phyloP scores from a whole-genome alignment of 352 stramenopile genomes.

The Phytophthora pini region DNA sequence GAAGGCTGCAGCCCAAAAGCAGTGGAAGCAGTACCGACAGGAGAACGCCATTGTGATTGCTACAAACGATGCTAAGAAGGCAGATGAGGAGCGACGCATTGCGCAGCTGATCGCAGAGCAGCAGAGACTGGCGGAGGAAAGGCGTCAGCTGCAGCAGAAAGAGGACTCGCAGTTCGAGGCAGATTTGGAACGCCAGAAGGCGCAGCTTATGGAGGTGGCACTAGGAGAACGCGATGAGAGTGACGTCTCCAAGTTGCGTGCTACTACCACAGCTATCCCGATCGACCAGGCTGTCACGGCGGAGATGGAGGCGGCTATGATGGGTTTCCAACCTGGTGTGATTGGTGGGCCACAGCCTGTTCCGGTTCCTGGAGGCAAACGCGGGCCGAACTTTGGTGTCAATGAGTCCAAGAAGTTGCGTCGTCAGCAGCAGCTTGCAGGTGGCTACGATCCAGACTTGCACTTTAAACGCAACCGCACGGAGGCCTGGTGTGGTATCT shows the following conservation, averaged over 20 bases:
- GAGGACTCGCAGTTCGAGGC: conserved; percentile 85
- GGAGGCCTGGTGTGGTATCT: conserved; percentile 82
- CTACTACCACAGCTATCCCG: conserved; percentile 81
- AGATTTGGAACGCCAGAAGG: conserved; percentile 81
- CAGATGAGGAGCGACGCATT: conserved; percentile 88
- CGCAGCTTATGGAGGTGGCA: conserved; percentile 87
- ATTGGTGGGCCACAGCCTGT: conserved; percentile 77
- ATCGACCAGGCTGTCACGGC: conserved; percentile 89
- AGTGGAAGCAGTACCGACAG: conserved; percentile 88
- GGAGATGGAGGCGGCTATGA: conserved; percentile 91
- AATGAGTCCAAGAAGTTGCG: conserved; percentile 85
- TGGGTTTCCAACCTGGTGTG: conserved; percentile 84
- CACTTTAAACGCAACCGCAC: conserved; percentile 82
- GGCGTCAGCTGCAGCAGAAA: conserved; percentile 74
- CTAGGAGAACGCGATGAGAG: conserved; percentile 83
- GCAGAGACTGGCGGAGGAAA: conserved; percentile 79
- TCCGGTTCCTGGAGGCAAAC: conserved; percentile 81
- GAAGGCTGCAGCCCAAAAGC: conserved; percentile 75
- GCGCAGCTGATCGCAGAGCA: conserved; percentile 85
- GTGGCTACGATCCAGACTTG: conserved; percentile 80
- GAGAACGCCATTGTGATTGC: conserved; percentile 86
- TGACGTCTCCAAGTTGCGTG: conserved; percentile 75
- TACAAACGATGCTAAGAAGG: conserved; percentile 87
- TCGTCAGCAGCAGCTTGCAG: conserved; percentile 79
- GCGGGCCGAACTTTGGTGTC: conserved; percentile 76